Base-by-base conservation (phyloP, 164 flowering plant genomes). In the Magnolia kwangsiensis region DNA sequence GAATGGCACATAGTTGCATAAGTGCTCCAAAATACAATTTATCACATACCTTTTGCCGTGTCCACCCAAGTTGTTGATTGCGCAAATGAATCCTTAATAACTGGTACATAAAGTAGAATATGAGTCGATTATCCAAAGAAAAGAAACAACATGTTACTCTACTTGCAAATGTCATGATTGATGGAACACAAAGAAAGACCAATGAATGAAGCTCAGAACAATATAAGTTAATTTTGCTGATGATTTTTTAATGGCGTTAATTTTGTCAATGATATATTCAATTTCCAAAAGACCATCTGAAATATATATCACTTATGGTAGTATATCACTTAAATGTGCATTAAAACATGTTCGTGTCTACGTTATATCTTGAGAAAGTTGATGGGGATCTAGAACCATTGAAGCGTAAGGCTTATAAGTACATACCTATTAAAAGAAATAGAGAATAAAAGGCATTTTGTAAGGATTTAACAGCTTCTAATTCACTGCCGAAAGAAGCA, bases 41-140 rank as follows among this genome's bases (percentile, higher is more conserved):
- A 8, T 10, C 65, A 49, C 85, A 83, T 81, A 92, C 97, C 84
- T 92, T 91, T 75, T 92, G 95, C 49, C 95, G 91, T 77, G 91
- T 90, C 95, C 95, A 92, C 9, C 92, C 90, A 81, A 85, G 76
- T 75, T 83, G 89, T 72, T 82, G 70, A 77, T 79, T 89, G 73
- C 92, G 83, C 69, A 81, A 75, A 77, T 91, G 91, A 78, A 92
- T 90, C 85, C 94, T 84, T 18, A 87, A 69, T 72, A 92, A 82
- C 97, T 92, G 86, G 63, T 50, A 77, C 24, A 81, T 71, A 79
- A 73, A 65, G 24, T 7, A 55, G 10, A 49, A 55, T 55, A 55
- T 3, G 10, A 9, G 13, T 55, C 45, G 45, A 37, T 5, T 37
- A 37, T 63, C 51, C 51, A 81, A 67, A 65, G n/a, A 71, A 9